Percentiles rank a stretch among this genome's conserved stretches.
Conservation (phyloP, 2,329 filamentous ascomycete species). For the Ophiobolus disseminans region DNA sequence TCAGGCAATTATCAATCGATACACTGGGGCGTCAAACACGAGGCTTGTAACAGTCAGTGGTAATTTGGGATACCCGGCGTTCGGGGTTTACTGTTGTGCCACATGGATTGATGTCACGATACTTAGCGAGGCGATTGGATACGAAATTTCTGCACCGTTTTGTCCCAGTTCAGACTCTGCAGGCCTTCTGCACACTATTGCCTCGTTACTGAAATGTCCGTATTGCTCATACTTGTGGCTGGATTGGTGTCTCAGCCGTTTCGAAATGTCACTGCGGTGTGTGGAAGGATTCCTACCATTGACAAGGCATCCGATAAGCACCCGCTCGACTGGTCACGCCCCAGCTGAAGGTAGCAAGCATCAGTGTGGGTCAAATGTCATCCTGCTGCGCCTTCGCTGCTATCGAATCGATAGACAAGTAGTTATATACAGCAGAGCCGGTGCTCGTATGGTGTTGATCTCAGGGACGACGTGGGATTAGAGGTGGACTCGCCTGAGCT, state of each 20-base stretch:
- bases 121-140: conserved; percentile 6
- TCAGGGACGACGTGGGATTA: conserved; percentile 23
- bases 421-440: conserved; percentile 1
- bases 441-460: neutral
- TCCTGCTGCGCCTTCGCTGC: conserved; percentile 5
- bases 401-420: conserved; percentile 9
- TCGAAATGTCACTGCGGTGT: conserved; percentile 1
- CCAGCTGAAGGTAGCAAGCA: neutral
- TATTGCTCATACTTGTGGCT: neutral
- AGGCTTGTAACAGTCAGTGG: conserved; percentile 4
- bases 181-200: too few species aligned
- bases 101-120: conserved; percentile 9
- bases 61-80: conserved; percentile 2
- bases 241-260: conserved; percentile 1
- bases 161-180: too few species aligned
- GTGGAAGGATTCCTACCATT: conserved; percentile 2
- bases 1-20: too few species aligned
- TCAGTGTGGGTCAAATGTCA: neutral
- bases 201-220: neutral
- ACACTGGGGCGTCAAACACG: too few species aligned
- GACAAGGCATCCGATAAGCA: conserved; percentile 9
- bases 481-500: conserved; percentile 10
- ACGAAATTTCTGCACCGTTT: too few species aligned
- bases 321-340: too few species aligned
- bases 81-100: conserved; percentile 6